Conservation (phyloP, 2,329 filamentous ascomycete genomes). For the Sodiomyces alkalinus region DNA sequence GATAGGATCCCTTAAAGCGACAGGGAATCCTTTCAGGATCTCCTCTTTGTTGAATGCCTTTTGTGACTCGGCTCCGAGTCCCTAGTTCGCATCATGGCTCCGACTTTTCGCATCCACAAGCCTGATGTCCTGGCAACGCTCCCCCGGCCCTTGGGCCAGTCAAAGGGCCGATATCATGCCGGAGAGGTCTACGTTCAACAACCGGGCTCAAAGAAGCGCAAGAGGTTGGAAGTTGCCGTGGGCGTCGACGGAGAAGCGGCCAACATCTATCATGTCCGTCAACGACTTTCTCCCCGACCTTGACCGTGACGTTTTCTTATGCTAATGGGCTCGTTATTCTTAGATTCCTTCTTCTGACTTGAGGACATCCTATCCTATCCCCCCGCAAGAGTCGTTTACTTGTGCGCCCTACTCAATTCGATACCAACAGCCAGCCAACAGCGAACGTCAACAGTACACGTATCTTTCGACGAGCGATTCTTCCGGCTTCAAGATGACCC, state of each 20-base stretch:
- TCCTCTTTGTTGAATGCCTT: too few relatives aligned
- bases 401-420: slow-evolving; percentile 45
- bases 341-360: slow-evolving; percentile 46
- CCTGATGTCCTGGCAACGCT: slow-evolving; percentile 48
- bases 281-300: slow-evolving; percentile 2
- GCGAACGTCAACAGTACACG: slow-evolving; percentile 40
- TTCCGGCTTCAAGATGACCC: slow-evolving; percentile 33
- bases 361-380: slow-evolving; percentile 51
- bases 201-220: slow-evolving; percentile 42
- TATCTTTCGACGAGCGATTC: slow-evolving; percentile 39
- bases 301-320: slow-evolving; percentile 7
- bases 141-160: slow-evolving; percentile 38
- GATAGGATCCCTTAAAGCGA: too few relatives aligned
- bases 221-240: slow-evolving; percentile 47
- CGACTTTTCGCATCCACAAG: slow-evolving; percentile 45
- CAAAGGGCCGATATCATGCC: slow-evolving; percentile 33
- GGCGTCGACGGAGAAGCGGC: slow-evolving; percentile 50
- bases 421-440: slow-evolving; percentile 29
- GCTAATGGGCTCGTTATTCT: too few relatives aligned
- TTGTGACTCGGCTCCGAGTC: too few relatives aligned
- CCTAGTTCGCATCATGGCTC: slow-evolving; percentile 36
- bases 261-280: slow-evolving; percentile 48
- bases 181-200: slow-evolving; percentile 46
- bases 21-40: too few relatives aligned
- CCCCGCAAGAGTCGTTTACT: slow-evolving; percentile 48